Evolutionary conservation across 148 eudicot species (phyloP).

Genomic region (Nepenthes gracilis): DNA sequence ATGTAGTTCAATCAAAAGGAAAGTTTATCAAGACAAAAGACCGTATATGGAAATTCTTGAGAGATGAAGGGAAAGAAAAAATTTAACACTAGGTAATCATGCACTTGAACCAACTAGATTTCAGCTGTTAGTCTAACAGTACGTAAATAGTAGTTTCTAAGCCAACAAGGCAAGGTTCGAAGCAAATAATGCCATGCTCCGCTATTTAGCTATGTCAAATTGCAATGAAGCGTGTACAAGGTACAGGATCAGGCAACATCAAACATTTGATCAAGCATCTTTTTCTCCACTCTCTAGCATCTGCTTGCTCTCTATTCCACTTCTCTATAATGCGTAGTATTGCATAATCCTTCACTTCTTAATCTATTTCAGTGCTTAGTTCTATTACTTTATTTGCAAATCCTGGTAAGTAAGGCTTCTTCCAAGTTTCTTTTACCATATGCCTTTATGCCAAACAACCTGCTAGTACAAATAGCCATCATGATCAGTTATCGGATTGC

Average conservation of each 20-base stretch:
- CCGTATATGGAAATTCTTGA: too few relatives aligned
- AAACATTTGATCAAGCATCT: constrained; percentile 68
- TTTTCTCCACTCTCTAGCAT: constrained; percentile 84
- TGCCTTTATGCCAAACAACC: constrained; percentile 81
- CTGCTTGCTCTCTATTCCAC: constrained; percentile 65
- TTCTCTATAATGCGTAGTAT: constrained; percentile 63
- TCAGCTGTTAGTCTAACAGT: too few relatives aligned
- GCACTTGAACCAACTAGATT: too few relatives aligned
- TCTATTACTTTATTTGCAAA: constrained; percentile 78
- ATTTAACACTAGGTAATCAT: too few relatives aligned
- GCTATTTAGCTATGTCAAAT: background rate
- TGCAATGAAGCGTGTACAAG: constrained; percentile 21
- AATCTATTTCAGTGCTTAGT: constrained; percentile 60
- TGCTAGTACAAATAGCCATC: constrained; percentile 80
- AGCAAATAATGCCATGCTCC: background rate
- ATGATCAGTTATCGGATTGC: constrained; percentile 82
- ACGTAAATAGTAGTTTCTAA: too few relatives aligned
- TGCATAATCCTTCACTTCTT: constrained; percentile 47
- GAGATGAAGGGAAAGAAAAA: too few relatives aligned
- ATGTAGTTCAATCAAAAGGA: background rate
- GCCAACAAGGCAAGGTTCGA: background rate
- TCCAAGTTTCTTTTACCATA: constrained; percentile 54
- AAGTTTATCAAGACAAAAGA: too few relatives aligned
- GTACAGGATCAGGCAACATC: constrained; percentile 38
- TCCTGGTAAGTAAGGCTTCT: constrained; percentile 66